phyloP scores from a whole-genome alignment of 2,329 filamentous ascomycete genomes.

The Aspergillus tanneri region DNA sequence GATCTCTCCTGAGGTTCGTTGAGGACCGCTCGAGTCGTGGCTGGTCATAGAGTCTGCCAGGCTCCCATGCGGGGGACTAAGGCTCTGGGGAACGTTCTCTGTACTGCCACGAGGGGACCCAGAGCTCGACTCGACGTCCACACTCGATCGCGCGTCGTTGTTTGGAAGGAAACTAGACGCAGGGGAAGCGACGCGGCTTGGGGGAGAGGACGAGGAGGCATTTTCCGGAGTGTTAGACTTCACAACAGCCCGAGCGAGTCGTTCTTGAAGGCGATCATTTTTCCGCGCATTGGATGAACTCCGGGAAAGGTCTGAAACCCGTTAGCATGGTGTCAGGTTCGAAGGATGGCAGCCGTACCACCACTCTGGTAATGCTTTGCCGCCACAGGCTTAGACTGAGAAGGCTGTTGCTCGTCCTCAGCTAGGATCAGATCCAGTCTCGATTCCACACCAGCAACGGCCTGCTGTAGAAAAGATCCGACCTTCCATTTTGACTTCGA shows the following conservation, averaged over 20 bases:
- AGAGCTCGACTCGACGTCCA: constrained; percentile 35
- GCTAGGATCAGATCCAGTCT: constrained; percentile 87
- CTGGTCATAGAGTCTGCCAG: constrained; percentile 26
- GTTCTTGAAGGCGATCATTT: constrained; percentile 84
- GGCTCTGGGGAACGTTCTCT: constrained; percentile 22
- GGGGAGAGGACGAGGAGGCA: constrained; percentile 47
- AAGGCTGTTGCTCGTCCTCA: constrained; percentile 52
- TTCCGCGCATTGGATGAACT: constrained; percentile 64
- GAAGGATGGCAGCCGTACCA: constrained; percentile 26
- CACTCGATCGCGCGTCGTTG: constrained; percentile 41
- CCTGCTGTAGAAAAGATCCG: constrained; percentile 72
- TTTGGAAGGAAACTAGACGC: constrained; percentile 52
- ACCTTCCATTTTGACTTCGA: constrained; percentile 68
- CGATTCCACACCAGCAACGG: constrained; percentile 90
- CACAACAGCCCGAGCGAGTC: constrained; percentile 82
- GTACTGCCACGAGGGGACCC: constrained; percentile 22
- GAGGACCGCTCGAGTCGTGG: constrained; percentile 27
- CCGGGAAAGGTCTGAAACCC: constrained; percentile 54
- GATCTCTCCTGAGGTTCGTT: constrained; percentile 30
- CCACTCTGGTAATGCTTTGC: constrained; percentile 38
- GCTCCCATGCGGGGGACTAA: constrained; percentile 9
- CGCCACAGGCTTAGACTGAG: constrained; percentile 24
- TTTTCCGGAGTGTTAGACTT: constrained; percentile 61
- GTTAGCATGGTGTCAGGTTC: constrained; percentile 23
- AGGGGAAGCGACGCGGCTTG: constrained; percentile 53